Base-by-base conservation (phyloP, 257 asterid genomes). In the Hygrophila difformis region DNA sequence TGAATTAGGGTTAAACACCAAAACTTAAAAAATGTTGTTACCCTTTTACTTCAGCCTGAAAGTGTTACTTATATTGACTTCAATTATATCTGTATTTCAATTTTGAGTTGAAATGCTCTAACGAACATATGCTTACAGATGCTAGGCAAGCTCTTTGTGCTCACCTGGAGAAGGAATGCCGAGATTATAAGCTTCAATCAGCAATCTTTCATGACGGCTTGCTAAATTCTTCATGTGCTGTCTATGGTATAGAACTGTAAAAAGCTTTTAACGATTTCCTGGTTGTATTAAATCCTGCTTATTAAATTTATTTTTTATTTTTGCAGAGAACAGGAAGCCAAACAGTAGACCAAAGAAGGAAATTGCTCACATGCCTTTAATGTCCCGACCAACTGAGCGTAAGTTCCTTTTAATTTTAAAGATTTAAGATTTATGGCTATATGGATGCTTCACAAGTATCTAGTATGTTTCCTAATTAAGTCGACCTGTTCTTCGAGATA, bases 341-440 rank as follows among this genome's bases (percentile, higher is more conserved):
- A 67, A 62, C 46, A 41, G 51, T n/a, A 47, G 65, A 62, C 34
- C 55, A n/a, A 91, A 68, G 71, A 84, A 70, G 78, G 81, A 59
- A 61, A 48, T 87, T 46, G 57, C 71, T 62, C 75, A 82, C 72
- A 40, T 82, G 54, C 83, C 81, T 31, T 73, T 89, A 16, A 34
- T 77, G 75, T 68, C 81, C 37, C 73, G 95, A 7, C 93, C 82
- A 42, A 76, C 95, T 19, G 96, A 76, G 70, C 96, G 98, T 91
- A 41, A 85, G 96, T 82, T 53, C 42, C 42, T 6, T 53, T 12
- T 12, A 54, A 13, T 45, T 24, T 36, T 51, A n/a, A n/a, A n/a
- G n/a, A n/a, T n/a, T n/a, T n/a, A n/a, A n/a, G n/a, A n/a, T n/a
- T n/a, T n/a, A n/a, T n/a, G n/a, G n/a, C n/a, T n/a, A n/a, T n/a